These are phyloP conservation scores for Rhinocladiella similis DNA, from an alignment of 2,329 filamentous ascomycete genomes.

Conservation along the genomic window DNA sequence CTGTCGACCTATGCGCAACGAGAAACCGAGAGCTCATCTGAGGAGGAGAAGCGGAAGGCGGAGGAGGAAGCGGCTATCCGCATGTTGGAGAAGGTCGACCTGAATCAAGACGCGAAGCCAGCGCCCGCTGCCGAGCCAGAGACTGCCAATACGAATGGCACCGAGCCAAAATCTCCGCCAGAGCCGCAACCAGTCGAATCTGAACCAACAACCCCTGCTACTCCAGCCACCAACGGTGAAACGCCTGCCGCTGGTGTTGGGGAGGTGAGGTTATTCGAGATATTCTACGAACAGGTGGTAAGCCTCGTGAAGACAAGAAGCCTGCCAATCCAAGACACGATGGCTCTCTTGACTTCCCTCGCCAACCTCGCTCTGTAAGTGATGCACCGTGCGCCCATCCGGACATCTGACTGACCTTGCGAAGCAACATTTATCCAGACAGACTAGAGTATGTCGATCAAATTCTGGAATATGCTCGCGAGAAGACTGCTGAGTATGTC, in stretches of 20 bases:
- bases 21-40: constrained; percentile 69
- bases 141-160: constrained; percentile 34
- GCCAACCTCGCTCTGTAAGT: constrained; percentile 79
- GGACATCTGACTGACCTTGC: constrained; percentile 31
- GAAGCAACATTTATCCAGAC: constrained; percentile 84
- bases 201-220: constrained; percentile 25
- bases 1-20: constrained; percentile 92
- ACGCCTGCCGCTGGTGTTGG: constrained; percentile 42
- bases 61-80: constrained; percentile 82
- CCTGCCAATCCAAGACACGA: constrained; percentile 90
- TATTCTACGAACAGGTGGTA: constrained; percentile 95
- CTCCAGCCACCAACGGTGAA: constrained; percentile 35
- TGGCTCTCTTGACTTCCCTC: constrained; percentile 89
- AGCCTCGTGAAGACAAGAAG: constrained; percentile 89
- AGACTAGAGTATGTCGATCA: constrained; percentile 83
- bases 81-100: constrained; percentile 73
- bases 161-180: constrained; percentile 26
- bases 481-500: constrained; percentile 82
- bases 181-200: constrained; percentile 38
- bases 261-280: constrained; percentile 88
- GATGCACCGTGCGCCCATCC: not conserved
- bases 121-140: constrained; percentile 32
- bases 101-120: constrained; percentile 46
- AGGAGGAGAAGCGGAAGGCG: constrained; percentile 70
- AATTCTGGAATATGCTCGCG: constrained; percentile 81